Evolutionary conservation across 2,329 filamentous ascomycete species (phyloP).

Genomic region (Fusarium sp.): DNA sequence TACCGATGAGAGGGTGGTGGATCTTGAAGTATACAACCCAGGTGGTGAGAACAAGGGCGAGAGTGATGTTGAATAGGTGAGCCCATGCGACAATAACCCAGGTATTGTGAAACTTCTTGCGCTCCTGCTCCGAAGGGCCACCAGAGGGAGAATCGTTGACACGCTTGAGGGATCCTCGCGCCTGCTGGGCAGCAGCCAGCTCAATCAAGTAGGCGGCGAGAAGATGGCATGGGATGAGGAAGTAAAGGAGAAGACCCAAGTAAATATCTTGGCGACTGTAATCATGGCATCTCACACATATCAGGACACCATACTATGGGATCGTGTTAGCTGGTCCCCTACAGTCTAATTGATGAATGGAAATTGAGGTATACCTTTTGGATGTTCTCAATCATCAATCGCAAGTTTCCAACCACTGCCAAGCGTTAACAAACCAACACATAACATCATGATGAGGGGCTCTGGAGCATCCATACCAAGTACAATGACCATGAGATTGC

Average conservation of each 20-base stretch:
- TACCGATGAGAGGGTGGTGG: conserved; percentile 93
- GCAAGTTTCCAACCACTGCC: conserved; percentile 88
- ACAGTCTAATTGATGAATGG: background rate
- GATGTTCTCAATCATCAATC: conserved; percentile 95
- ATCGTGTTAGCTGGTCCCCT: conserved; percentile 10
- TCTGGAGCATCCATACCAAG: conserved; percentile 67
- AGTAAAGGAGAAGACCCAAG: conserved; percentile 81
- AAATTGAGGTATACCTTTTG: conserved; percentile 74
- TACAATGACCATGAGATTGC: conserved; percentile 96
- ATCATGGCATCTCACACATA: conserved; percentile 91
- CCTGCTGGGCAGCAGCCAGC: conserved; percentile 81
- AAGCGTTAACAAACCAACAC: conserved; percentile 31
- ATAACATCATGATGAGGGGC: conserved; percentile 26
- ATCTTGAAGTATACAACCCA: conserved; percentile 90
- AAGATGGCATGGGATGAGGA: conserved; percentile 89
- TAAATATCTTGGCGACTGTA: conserved; percentile 82
- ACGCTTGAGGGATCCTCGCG: conserved; percentile 73
- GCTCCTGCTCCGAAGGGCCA: conserved; percentile 65
- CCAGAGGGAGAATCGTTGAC: conserved; percentile 59
- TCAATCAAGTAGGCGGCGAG: conserved; percentile 93
- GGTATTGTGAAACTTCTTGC: conserved; percentile 74
- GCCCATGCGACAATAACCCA: conserved; percentile 85
- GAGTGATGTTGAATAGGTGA: conserved; percentile 84
- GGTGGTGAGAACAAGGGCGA: conserved; percentile 83
- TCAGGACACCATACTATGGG: conserved; percentile 89